Evolutionary conservation across 164 flowering plant genomes (phyloP), one percentile per base, ranked within the genome.

Genomic region (Brasenia schreberi): DNA sequence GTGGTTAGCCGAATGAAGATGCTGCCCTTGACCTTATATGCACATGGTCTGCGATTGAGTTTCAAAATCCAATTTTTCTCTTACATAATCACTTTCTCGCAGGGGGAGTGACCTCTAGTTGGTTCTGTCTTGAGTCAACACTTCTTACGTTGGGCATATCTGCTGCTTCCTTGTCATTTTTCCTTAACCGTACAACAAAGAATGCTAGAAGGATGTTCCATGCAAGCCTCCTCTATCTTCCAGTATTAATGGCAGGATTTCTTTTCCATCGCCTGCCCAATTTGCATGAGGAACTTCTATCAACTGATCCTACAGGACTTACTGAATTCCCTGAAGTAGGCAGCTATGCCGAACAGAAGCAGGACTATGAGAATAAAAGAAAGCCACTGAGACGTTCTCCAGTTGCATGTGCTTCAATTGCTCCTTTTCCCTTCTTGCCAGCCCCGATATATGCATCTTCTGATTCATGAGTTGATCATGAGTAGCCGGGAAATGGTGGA

Each of bases 341-440:
- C 52, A 44, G 56, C 33, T 19, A 39, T 18, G 42, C 19, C 7
- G 58, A 64, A 61, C 78, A 77, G n/a, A 62, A 18, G 56, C 77
- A 72, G 53, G 58, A 61, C 59, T 42, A 33, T 9, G n/a, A 64
- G 3, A 39, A 33, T 12, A 42, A 67, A 64, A 70, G 33, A n/a
- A 73, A 77, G 53, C 59, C 2, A 18, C 60, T 63, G 64, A 69
- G 39, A 66, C 85, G 87, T 0, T 78, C 95, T 5, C 98, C 90
- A 16, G 95, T 92, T 6, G 82, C 98, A 2, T 88, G 78, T 75
- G 98, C 98, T 18, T 92, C 98, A 7, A 71, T 78, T 65, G 95
- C 98, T 5, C 96, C 96, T 23, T 92, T 92, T 63, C 98, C 98
- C 11, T 92, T 89, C 77, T 77, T 92, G 73, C 98, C 94, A 6